Evolutionary conservation across 2,329 filamentous ascomycete genomes (phyloP), one percentile per base, ranked within the genome.

Genomic region (Penicillium sp.): DNA sequence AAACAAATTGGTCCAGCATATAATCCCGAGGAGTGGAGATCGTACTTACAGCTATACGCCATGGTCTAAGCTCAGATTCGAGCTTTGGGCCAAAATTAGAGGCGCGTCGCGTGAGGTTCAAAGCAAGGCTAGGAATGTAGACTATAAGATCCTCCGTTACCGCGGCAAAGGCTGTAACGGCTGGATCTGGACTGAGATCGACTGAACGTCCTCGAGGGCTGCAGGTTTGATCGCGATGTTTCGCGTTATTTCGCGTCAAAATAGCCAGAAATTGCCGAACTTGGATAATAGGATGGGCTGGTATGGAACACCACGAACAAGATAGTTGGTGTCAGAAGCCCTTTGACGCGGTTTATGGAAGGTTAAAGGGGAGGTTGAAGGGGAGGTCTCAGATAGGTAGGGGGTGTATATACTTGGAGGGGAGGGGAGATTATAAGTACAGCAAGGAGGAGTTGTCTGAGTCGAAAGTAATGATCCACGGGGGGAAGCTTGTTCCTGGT

Each of bases 71-170:
- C 59, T 68, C 61, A 60, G 60, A 64, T 57, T 50, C 53, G 61
- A 66, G 62, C 56, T 56, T n/a, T n/a, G n/a, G 53, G 42, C 30
- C 30, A 53, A 31, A 57, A 58, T 57, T 59, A 54, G 43, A 63
- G 58, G 61, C 72, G 72, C 71, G 71, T 70, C 71, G 72, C 71
- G 71, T 74, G 62, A 56, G 56, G 64, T 54, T 61, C 64, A 54
- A 73, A 68, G 71, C 70, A 73, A 73, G 71, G 69, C 70, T 69
- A 72, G 69, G 71, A 74, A 74, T 74, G 72, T 69, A 69, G 66
- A 66, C 67, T 73, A 71, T 72, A 63, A 63, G 61, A 66, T 69
- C 64, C 67, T 72, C 61, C 66, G 71, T 71, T 71, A 73, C 69
- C 55, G 59, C 57, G 61, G 60, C 61, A 61, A 64, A 63, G 53